A percentile compares a stretch with the other conserved stretches of the same genome.
Conservation (phyloP, 202 grass and related monocot species). For the Eragrostis tef region DNA sequence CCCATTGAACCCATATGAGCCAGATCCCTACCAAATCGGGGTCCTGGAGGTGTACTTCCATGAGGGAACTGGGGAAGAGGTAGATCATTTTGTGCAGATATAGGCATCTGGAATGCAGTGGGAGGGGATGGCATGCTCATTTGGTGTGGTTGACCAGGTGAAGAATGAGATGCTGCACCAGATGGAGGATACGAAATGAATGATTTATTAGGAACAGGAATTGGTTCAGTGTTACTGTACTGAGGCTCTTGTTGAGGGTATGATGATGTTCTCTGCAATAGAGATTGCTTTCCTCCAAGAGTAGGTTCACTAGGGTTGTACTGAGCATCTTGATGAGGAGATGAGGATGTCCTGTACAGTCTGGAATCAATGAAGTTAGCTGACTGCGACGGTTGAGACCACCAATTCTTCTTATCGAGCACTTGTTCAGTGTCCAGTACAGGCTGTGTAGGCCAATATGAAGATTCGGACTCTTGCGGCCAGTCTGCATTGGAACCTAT, state of each 20-base stretch:
- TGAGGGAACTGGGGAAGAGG: conserved; percentile 28
- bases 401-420: conserved; percentile 48
- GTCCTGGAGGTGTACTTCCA: conserved; percentile 39
- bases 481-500: conserved; percentile 50
- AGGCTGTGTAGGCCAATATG: conserved; percentile 56
- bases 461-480: conserved; percentile 50
- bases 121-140: conserved; percentile 49
- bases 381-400: neutral
- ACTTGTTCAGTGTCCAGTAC: conserved; percentile 51
- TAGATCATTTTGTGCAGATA: conserved; percentile 45
- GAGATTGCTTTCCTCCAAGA: conserved; percentile 43
- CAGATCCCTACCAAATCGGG: conserved; percentile 48
- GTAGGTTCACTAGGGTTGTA: conserved; percentile 46
- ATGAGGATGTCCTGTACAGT: conserved; percentile 1
- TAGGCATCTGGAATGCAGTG: conserved; percentile 40
- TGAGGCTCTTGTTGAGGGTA: conserved; percentile 78
- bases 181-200: conserved; percentile 51
- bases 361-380: neutral
- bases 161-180: conserved; percentile 50
- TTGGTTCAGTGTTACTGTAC: conserved; percentile 62
- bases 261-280: conserved; percentile 67
- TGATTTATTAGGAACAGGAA: conserved; percentile 59
- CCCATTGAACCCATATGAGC: conserved; percentile 31
- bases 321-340: conserved; percentile 5
- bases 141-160: conserved; percentile 44